Evolutionary conservation across 1,284 basidiomycete genomes (phyloP), one percentile per base, ranked within the genome.

Genomic region (Naganishia cerealis): DNA sequence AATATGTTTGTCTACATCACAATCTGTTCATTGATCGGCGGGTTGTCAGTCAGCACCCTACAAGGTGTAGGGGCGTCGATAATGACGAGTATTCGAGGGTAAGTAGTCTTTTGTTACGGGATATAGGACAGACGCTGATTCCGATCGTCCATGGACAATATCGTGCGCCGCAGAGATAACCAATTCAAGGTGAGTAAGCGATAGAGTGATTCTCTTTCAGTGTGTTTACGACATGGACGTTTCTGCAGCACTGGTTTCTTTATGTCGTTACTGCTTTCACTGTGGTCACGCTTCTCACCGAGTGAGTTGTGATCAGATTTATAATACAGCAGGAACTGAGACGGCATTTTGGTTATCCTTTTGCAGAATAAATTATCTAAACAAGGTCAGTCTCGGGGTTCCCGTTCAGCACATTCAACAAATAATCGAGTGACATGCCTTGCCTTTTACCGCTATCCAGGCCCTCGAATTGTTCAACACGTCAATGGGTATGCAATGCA

Each of bases 1-100:
- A 90, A 87, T 76, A 97, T 98, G 94, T 81, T 99, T 71, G 94
- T 94, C 85, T 97, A 98, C 80, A 94, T 96, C 74, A 83, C 85
- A 54, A 90, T 97, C 46, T 99, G 95, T 81, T 93, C 90, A 72
- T 88, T 98, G 84, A 97, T 98, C 75, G 95, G 95, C 36, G 95
- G 96, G 0, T 89, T 99, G 70, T 33, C 56, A 40, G 95, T 99
- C 73, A 94, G 91, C 73, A 94, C 95, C 69, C 97, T 94, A 3
- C 94, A 92, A 53, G 95, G 95, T 42, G 85, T 99, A 24, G 95
- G 95, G 43, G 83, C 91, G 26, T 90, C 93, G 50, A 96, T 99
- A 75, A 87, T 99, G 40, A 88, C 91, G 42, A 89, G 87, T 50
- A 91, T 89, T 21, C 84, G 87, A 81, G 94, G 94, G 56, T 85